Evolutionary conservation across 768 basidiomycete genomes (phyloP), one percentile per base, ranked within the genome.

Genomic region (Leccinum truebloodii): DNA sequence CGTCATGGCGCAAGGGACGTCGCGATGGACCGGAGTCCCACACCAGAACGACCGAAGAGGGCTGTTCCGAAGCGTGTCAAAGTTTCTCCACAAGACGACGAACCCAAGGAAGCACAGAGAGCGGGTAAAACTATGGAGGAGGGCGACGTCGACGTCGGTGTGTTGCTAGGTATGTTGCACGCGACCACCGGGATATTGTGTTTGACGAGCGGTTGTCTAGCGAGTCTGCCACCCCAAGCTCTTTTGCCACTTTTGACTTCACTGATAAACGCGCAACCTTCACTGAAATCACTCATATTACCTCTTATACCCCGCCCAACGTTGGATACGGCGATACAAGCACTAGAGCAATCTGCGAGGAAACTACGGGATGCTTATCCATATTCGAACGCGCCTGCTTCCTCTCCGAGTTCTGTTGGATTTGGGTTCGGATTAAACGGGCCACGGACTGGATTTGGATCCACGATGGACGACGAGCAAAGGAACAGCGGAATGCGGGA

Each of bases 301-400:
- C 86, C 87, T 34, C 78, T 94, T 39, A 92, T 94, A 69, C 92
- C 92, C 54, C 85, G 90, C n/a, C 92, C 92, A 14, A 88, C 91
- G 2, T 77, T 93, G 59, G 88, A 91, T 32, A 86, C 82, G 32
- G 92, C 90, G 10, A 73, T 86, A 30, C 84, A 91, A 66, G 86
- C 86, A 13, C 75, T 94, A 26, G 80, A 81, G 35, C 82, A 81
- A 62, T 86, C 89, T 7, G 83, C 88, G 30, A 85, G 84, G 76
- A 90, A 86, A 70, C 80, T 94, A 44, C 84, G 85, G 44, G 91
- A 94, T 57, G 89, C 91, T 16, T 91, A 90, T 72, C 92, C 92
- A 6, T 94, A 92, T 72, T 92, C 92, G 3, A 86, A 79, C 57
- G 58, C 77, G 5, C 66, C 75, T 4, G 65, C 80, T 39, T 74